phyloP scores from a whole-genome alignment of 805 yeast species.

The Ogataea populi-albae region DNA sequence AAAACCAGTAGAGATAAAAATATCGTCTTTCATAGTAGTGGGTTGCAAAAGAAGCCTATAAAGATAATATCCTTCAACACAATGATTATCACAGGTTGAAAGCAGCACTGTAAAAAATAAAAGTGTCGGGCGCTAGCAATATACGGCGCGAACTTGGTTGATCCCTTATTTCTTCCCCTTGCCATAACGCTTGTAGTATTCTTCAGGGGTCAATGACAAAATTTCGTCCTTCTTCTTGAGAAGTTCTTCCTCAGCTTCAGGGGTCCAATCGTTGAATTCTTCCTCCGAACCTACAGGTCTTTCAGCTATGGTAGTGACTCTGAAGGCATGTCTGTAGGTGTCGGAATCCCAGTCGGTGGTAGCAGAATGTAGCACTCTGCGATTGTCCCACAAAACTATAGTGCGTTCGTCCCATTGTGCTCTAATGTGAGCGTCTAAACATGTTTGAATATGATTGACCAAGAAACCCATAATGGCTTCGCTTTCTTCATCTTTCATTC shows the following conservation, averaged over 20 bases:
- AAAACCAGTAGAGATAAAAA: no score
- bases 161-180: slow-evolving; percentile 1
- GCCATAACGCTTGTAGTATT: slow-evolving; percentile 6
- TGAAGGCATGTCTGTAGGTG: slow-evolving; percentile 62
- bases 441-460: slow-evolving; percentile 44
- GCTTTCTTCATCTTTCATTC: slow-evolving; percentile 66
- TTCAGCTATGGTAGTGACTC: slow-evolving; percentile 69
- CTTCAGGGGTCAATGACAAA: slow-evolving; percentile 30
- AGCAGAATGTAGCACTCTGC: slow-evolving; percentile 63
- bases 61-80: no score
- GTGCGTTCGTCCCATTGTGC: slow-evolving; percentile 65
- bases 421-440: slow-evolving; percentile 58
- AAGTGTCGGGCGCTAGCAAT: no score
- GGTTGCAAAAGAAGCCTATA: no score
- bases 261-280: slow-evolving; percentile 23
- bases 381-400: slow-evolving; percentile 72
- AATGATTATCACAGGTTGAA: no score
- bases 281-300: slow-evolving; percentile 42
- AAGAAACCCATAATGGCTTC: slow-evolving; percentile 54
- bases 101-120: no score
- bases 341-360: slow-evolving; percentile 64
- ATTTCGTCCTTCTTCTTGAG: slow-evolving; percentile 1
- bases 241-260: slow-evolving; percentile 14
- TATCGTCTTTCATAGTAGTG: no score
- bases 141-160: no score